phyloP scores from a whole-genome alignment of 192 early-diverging fungal genomes.

The Piromyces sp. region DNA sequence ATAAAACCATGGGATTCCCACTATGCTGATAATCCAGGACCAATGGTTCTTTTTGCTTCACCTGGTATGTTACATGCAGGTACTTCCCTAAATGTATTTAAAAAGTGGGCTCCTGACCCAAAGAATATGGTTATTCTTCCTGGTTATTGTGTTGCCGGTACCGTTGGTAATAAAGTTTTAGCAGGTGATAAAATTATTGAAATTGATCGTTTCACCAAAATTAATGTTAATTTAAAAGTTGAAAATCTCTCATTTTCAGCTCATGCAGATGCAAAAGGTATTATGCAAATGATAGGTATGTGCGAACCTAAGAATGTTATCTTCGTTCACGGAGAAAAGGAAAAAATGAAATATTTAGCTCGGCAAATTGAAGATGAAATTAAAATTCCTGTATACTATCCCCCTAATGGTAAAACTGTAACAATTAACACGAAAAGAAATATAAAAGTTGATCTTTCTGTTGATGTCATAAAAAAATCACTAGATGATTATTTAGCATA shows the following conservation, averaged over 20 bases:
- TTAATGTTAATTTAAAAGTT: constrained; percentile 78
- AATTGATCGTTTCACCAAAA: constrained; percentile 51
- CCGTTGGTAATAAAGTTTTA: constrained; percentile 84
- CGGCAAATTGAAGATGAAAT: background rate
- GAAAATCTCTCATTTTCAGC: constrained; percentile 91
- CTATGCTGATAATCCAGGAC: constrained; percentile 54
- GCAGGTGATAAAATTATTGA: constrained; percentile 73
- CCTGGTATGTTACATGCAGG: constrained; percentile 98
- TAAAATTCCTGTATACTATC: background rate
- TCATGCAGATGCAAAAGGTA: constrained; percentile 94
- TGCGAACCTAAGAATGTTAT: constrained; percentile 72
- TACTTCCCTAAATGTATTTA: constrained; percentile 82
- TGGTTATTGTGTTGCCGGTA: constrained; percentile 92
- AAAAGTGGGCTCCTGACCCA: constrained; percentile 82
- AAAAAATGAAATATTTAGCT: constrained; percentile 49
- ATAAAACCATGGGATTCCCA: constrained; percentile 62
- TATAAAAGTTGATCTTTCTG: background rate
- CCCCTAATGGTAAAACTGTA: background rate
- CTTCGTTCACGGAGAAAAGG: constrained; percentile 86
- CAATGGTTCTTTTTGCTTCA: constrained; percentile 89
- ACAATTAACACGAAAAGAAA: background rate
- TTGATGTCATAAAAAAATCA: background rate
- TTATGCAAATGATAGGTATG: constrained; percentile 84
- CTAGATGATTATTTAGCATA: background rate
- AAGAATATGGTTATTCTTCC: constrained; percentile 96